These are phyloP conservation scores for Kernera saxatilis DNA, from an alignment of 345 rosid genomes.

Conservation along the genomic window DNA sequence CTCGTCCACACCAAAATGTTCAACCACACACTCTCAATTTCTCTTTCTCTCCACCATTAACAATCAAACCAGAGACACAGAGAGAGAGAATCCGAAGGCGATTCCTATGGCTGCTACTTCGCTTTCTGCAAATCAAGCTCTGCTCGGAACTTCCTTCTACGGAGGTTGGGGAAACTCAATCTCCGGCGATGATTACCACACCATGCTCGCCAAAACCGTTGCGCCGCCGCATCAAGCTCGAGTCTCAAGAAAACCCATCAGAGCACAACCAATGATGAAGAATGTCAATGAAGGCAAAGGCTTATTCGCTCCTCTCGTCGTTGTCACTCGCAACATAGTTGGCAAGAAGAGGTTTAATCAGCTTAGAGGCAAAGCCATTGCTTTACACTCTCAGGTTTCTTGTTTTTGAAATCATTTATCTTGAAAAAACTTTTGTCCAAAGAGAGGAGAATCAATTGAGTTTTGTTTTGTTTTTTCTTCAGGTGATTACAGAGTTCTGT, in stretches of 20 bases:
- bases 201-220: conserved; percentile 31
- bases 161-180: conserved; percentile 53
- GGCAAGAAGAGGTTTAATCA: conserved; percentile 94
- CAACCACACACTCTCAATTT: conserved; percentile 12
- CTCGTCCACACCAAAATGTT: conserved; percentile 19
- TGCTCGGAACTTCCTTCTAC: conserved; percentile 38
- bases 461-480: conserved; percentile 2
- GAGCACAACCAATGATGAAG: conserved; percentile 65
- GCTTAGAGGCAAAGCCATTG: conserved; percentile 93
- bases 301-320: conserved; percentile 74
- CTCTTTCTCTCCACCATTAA: background rate
- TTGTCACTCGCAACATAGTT: conserved; percentile 56
- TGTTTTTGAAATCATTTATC: background rate
- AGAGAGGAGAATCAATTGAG: background rate
- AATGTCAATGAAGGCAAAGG: conserved; percentile 97
- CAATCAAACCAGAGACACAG: background rate
- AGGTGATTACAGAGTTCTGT: conserved; percentile 96
- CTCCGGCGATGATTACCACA: conserved; percentile 46
- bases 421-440: background rate
- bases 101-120: conserved; percentile 42
- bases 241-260: conserved; percentile 39
- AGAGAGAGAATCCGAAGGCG: background rate
- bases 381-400: conserved; percentile 89
- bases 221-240: conserved; percentile 33
- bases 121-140: conserved; percentile 43